A percentile compares a stretch with the other conserved stretches of the same genome.
Evolutionary conservation across 257 asterid genomes (phyloP).

Genomic region (Solanum chmielewskii): DNA sequence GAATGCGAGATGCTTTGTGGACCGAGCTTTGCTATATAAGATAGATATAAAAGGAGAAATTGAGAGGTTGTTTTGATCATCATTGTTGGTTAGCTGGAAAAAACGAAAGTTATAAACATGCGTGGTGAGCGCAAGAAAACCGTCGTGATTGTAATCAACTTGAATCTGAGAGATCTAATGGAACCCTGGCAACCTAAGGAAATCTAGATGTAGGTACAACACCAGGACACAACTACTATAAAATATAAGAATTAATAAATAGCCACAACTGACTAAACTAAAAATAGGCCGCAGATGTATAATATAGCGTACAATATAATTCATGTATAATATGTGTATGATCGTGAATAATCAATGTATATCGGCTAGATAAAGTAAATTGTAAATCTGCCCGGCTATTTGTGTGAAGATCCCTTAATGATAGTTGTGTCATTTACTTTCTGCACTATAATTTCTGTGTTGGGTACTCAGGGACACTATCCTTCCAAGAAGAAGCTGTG

Average conservation of each 20-base stretch:
- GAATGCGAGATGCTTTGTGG: not conserved
- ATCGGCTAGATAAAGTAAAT: not conserved
- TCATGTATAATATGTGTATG: not conserved
- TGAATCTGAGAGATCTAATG: not conserved
- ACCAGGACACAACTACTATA: not conserved
- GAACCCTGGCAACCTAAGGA: not conserved
- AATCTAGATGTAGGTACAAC: not conserved
- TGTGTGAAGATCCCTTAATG: not conserved
- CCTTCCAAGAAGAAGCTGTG: not conserved
- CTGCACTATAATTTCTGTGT: not conserved
- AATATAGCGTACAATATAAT: not conserved
- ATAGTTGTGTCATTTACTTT: not conserved
- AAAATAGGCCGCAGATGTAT: not conserved
- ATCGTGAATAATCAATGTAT: not conserved
- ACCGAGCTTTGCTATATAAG: not conserved
- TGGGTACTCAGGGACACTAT: not conserved
- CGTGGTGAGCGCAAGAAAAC: not conserved
- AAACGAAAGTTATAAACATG: not conserved
- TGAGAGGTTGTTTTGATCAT: not conserved
- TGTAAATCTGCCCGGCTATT: not conserved
- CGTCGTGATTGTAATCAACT: not conserved
- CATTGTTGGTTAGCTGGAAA: not conserved
- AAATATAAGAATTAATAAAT: not conserved
- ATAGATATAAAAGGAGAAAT: not conserved
- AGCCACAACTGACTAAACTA: not conserved